Conservation (phyloP, 1,139 yeast genomes). For the Pneumocystis oryctolagi region DNA sequence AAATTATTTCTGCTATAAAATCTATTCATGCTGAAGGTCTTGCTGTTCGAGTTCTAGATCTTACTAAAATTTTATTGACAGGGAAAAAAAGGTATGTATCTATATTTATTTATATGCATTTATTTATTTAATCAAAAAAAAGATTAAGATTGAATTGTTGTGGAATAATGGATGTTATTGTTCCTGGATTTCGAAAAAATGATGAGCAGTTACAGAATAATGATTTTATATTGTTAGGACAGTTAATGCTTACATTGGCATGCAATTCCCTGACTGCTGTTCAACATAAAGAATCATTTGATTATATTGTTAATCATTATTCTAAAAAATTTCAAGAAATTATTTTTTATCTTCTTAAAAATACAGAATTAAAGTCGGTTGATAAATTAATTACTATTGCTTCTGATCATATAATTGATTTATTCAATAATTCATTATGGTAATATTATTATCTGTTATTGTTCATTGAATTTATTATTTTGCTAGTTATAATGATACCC, state of each 20-base stretch:
- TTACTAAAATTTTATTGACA: constrained; percentile 59
- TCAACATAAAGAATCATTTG: constrained; percentile 23
- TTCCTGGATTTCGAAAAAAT: constrained; percentile 17
- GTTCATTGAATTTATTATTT: background rate
- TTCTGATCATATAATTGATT: constrained; percentile 30
- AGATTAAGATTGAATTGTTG: constrained; percentile 49
- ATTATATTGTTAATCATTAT: constrained; percentile 12
- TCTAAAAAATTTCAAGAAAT: constrained; percentile 14
- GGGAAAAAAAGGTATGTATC: constrained; percentile 37
- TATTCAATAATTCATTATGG: constrained; percentile 42
- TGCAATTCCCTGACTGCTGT: constrained; percentile 15
- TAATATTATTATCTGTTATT: background rate
- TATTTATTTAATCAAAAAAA: background rate
- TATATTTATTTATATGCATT: background rate
- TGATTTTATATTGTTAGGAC: constrained; percentile 47
- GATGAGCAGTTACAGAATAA: constrained; percentile 30
- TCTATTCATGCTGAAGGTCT: constrained; percentile 49
- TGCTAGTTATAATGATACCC: constrained; percentile 36
- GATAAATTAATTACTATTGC: constrained; percentile 23
- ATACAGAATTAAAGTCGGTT: constrained; percentile 16
- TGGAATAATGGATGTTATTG: constrained; percentile 58
- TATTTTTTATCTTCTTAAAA: constrained; percentile 15
- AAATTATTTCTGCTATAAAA: constrained; percentile 51
- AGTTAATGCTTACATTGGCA: constrained; percentile 30
- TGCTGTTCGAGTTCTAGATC: constrained; percentile 48